Percentiles rank a stretch among this genome's conserved stretches.
These are phyloP conservation scores for Cladosporium sp. DNA, from an alignment of 2,329 filamentous ascomycete genomes.

Conservation along the genomic window DNA sequence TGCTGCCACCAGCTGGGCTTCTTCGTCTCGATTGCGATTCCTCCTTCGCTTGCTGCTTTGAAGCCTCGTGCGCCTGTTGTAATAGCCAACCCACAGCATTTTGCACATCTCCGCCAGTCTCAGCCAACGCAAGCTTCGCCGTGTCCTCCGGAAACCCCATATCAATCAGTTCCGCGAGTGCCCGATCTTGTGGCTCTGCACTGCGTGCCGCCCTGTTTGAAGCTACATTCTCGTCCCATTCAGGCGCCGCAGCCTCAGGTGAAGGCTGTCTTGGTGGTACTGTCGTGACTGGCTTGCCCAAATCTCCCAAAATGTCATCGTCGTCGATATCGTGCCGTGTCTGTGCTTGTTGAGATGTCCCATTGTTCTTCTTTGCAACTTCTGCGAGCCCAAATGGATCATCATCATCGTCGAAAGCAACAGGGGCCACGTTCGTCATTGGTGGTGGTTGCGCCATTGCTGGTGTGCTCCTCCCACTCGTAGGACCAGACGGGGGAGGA, in stretches of 20 bases:
- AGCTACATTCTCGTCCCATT: constrained; percentile 22
- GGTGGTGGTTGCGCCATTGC: background rate
- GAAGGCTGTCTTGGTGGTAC: constrained; percentile 30
- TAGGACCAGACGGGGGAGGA: constrained; percentile 42
- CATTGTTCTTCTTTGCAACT: constrained; percentile 29
- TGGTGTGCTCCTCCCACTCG: constrained; percentile 47
- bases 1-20: constrained; percentile 25
- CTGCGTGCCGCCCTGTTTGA: background rate
- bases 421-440: constrained; percentile 28
- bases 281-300: constrained; percentile 61
- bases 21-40: constrained; percentile 30
- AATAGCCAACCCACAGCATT: constrained; percentile 85
- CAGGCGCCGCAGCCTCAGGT: constrained; percentile 8
- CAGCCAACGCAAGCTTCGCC: constrained; percentile 75
- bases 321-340: constrained; percentile 48
- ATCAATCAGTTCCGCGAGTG: constrained; percentile 85
- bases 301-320: constrained; percentile 63
- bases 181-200: constrained; percentile 66
- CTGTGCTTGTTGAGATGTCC: constrained; percentile 23
- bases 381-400: constrained; percentile 80
- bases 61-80: constrained; percentile 84
- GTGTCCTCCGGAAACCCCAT: constrained; percentile 91
- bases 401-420: constrained; percentile 65
- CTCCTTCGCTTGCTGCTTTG: constrained; percentile 66
- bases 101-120: constrained; percentile 82